phyloP scores from a whole-genome alignment of 768 basidiomycete genomes.

The Rossbeevera mucosa region DNA sequence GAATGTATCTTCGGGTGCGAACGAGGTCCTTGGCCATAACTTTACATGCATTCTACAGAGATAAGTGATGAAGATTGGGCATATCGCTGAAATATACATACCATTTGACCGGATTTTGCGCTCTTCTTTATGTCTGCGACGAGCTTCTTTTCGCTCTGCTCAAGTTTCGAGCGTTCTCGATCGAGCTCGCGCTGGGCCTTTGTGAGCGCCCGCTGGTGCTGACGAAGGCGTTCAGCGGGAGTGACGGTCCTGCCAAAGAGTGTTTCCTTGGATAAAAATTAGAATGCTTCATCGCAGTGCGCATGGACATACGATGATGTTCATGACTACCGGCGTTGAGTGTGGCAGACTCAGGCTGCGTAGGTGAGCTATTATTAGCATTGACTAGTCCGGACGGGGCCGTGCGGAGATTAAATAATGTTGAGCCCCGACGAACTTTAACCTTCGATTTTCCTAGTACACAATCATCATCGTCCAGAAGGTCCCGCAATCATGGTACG shows the following conservation, averaged over 20 bases:
- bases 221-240: slow-evolving; percentile 92
- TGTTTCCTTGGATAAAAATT: slow-evolving; percentile 62
- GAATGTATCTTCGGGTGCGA: slow-evolving; percentile 88
- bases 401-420: slow-evolving; percentile 17
- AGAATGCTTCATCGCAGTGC: slow-evolving; percentile 4
- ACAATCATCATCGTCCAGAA: slow-evolving; percentile 23
- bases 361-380: slow-evolving; percentile 1
- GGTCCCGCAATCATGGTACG: slow-evolving; percentile 19
- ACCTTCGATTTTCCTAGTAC: slow-evolving; percentile 16
- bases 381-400: slow-evolving; percentile 5
- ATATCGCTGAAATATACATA: slow-evolving; percentile 31
- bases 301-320: slow-evolving; percentile 56
- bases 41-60: slow-evolving; percentile 88
- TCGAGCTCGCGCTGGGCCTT: slow-evolving; percentile 99
- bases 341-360: slow-evolving; percentile 9
- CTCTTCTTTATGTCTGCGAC: slow-evolving; percentile 94
- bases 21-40: slow-evolving; percentile 99
- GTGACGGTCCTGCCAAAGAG: slow-evolving; percentile 93
- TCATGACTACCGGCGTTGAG: slow-evolving; percentile 47
- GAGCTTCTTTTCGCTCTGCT: slow-evolving; percentile 96
- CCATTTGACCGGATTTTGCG: slow-evolving; percentile 93
- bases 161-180: slow-evolving; percentile 89
- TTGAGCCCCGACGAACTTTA: slow-evolving; percentile 21
- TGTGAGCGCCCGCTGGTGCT: slow-evolving; percentile 92
- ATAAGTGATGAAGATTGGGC: slow-evolving; percentile 15